A percentile compares a stretch with the other conserved stretches of the same genome.
These are phyloP conservation scores for Ustilago loliicola DNA, from an alignment of 1,284 basidiomycete genomes.

Conservation along the genomic window DNA sequence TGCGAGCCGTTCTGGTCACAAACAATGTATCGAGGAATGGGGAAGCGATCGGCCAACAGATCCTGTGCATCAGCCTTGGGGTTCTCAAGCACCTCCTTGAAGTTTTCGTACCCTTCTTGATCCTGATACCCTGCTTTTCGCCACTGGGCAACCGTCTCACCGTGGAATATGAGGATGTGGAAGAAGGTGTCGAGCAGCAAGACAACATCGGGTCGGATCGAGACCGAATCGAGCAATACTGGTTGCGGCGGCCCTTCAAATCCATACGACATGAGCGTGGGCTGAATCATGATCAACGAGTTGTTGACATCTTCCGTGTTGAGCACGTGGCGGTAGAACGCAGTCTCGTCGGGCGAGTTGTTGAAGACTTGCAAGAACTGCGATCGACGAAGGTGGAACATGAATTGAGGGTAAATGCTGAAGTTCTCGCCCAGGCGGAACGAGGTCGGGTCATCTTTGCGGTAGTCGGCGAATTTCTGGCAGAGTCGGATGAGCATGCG, in stretches of 20 bases:
- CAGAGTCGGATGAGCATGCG: conserved; percentile 98
- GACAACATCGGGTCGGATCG: conserved; percentile 96
- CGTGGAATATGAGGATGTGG: conserved; percentile 99
- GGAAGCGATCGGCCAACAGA: conserved; percentile 92
- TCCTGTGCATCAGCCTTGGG: conserved; percentile 81
- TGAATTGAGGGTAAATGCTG: conserved; percentile 99
- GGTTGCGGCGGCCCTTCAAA: conserved; percentile 91
- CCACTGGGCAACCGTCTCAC: conserved; percentile 97
- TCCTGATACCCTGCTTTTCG: conserved; percentile 99
- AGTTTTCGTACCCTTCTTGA: conserved; percentile 98
- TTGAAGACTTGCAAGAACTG: conserved; percentile 99
- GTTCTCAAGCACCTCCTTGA: conserved; percentile 90
- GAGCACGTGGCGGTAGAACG: conserved; percentile 97
- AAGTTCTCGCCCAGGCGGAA: conserved; percentile 96
- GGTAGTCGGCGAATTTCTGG: conserved; percentile 99
- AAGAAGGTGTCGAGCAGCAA: conserved; percentile 99
- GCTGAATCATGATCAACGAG: conserved; percentile 99
- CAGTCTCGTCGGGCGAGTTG: conserved; percentile 99
- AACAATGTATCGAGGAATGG: conserved; percentile 96
- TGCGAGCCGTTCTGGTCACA: conserved; percentile 98
- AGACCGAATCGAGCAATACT: conserved; percentile 95
- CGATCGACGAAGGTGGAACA: conserved; percentile 97
- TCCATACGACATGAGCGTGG: conserved; percentile 98
- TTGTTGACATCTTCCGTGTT: conserved; percentile 99
- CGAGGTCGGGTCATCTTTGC: conserved; percentile 95